Base-by-base conservation (phyloP, 2,329 filamentous ascomycete species). In the Fusarium brachygibbosum region DNA sequence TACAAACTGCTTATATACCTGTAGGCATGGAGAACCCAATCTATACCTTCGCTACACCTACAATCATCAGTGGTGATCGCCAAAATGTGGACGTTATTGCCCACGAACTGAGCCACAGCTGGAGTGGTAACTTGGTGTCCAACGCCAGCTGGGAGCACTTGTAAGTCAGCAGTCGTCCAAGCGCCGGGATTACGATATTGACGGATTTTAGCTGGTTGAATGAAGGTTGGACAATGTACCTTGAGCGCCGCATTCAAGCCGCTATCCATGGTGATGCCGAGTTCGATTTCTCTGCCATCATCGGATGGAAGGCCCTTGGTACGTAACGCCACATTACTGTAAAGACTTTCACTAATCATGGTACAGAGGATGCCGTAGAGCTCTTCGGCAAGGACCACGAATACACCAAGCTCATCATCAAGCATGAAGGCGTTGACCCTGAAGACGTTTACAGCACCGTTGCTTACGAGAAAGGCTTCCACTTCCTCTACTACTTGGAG, bases 81-180 rank as follows among this genome's bases (percentile, higher is more conserved):
- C 91, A 97, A 76, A 98, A 98, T 72, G 89, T 98, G 21, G 95
- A 98, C 77, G 95, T 98, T 21, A 97, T 99, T 79, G 96, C 96
- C 3, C 96, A 97, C 78, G 94, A 89, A 86, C 75, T 91, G 67
- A 86, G 84, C 69, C 88, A 91, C 76, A 89, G 91, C 74, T 98
- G 94, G 94, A 96, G 92, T 64, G 95, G 94, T 28, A 98, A 98
- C 74, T 82, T 94, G 38, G 92, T 94, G 3, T 91, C 89, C 11
- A 92, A 90, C 73, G 89, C 90, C 50, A 92, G 89, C 72, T 95
- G 92, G 92, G 91, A 94, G 80, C 91, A 94, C 76, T 94, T 88
- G 87, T 89, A 76, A 79, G 87, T 81, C 12, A 10, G 28, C 17
- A 10, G 13, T 41, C 6, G 14, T 4, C 28, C 11, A 25, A 28